phyloP scores from a whole-genome alignment of 2,329 filamentous ascomycete genomes.

The Trichoderma sp. region DNA sequence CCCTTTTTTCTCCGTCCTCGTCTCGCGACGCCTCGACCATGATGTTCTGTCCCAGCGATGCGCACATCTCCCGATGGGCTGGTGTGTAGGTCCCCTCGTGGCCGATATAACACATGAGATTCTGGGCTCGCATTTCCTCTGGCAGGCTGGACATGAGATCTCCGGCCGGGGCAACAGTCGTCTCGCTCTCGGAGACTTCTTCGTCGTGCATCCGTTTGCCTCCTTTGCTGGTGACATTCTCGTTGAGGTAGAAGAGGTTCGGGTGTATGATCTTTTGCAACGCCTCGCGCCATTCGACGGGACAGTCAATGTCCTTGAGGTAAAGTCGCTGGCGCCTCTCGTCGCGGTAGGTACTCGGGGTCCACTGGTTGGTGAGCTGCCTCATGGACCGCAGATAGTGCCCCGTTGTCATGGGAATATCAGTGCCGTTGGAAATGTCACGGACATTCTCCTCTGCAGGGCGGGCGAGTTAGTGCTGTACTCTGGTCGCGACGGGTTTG shows the following conservation, averaged over 20 bases:
- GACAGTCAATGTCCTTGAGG: constrained; percentile 96
- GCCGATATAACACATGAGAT: constrained; percentile 97
- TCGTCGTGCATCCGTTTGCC: constrained; percentile 42
- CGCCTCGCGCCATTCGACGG: constrained; percentile 79
- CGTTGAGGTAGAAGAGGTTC: constrained; percentile 87
- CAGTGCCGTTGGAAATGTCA: constrained; percentile 71
- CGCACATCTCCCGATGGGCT: constrained; percentile 96
- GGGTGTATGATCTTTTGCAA: constrained; percentile 77
- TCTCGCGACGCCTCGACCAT: constrained; percentile 89
- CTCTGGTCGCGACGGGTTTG: background rate
- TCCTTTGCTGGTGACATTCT: constrained; percentile 59
- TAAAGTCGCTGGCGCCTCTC: constrained; percentile 84
- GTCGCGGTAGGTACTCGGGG: constrained; percentile 72
- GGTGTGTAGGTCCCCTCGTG: constrained; percentile 98
- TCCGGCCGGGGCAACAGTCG: constrained; percentile 71
- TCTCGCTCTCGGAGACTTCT: constrained; percentile 51
- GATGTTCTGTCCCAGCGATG: constrained; percentile 92
- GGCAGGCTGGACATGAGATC: constrained; percentile 95
- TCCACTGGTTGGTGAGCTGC: constrained; percentile 81
- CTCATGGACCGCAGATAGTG: constrained; percentile 91
- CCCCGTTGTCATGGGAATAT: constrained; percentile 81
- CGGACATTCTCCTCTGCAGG: constrained; percentile 76
- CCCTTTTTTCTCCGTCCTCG: constrained; percentile 74
- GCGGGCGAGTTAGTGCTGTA: constrained; percentile 31
- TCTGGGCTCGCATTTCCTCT: constrained; percentile 84